phyloP scores from a whole-genome alignment of 2,329 filamentous ascomycete genomes.

The Aureobasidium pullulans region DNA sequence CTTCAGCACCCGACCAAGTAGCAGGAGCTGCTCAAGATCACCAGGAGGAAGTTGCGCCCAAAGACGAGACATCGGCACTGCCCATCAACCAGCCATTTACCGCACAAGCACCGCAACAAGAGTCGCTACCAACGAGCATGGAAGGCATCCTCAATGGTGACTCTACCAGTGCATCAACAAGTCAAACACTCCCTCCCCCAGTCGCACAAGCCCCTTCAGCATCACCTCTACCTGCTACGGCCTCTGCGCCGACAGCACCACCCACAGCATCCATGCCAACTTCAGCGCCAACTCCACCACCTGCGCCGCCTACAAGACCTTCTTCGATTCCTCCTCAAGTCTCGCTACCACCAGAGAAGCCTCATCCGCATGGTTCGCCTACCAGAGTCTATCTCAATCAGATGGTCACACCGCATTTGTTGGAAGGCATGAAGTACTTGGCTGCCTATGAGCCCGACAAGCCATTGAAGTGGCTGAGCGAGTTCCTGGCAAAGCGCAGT shows the following conservation, averaged over 20 bases:
- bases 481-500: conserved; percentile 42
- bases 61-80: background rate
- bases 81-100: background rate
- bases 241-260: conserved; percentile 9
- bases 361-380: conserved; percentile 40
- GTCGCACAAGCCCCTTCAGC: conserved; percentile 8
- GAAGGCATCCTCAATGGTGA: background rate
- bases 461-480: conserved; percentile 41
- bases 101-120: background rate
- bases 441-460: conserved; percentile 45
- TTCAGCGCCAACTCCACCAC: conserved; percentile 16
- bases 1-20: conserved; percentile 3
- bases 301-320: conserved; percentile 24
- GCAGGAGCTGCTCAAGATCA: background rate
- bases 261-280: conserved; percentile 2
- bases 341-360: conserved; percentile 25
- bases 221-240: conserved; percentile 3
- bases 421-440: conserved; percentile 47
- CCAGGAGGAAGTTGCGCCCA: background rate
- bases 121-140: background rate
- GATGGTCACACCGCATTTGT: conserved; percentile 42
- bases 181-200: background rate
- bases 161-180: background rate
- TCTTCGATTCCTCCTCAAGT: conserved; percentile 20
- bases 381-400: conserved; percentile 44